These are phyloP conservation scores for Diaporthe sp. DNA, from an alignment of 2,329 filamentous ascomycete species.

Conservation along the genomic window DNA sequence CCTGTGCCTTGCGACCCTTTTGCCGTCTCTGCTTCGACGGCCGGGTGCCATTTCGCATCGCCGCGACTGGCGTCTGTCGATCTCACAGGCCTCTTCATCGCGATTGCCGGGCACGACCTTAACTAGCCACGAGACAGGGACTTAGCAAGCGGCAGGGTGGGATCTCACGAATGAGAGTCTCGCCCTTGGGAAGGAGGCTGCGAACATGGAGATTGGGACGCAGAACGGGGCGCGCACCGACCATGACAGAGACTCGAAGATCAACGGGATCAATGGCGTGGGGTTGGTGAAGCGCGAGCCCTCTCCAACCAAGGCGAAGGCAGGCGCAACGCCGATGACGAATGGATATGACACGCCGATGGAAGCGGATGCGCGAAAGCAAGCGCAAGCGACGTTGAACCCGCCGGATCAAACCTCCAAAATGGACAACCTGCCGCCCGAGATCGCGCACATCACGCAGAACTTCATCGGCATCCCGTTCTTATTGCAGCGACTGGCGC, in stretches of 20 bases:
- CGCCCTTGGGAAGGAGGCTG: slow-evolving; percentile 37
- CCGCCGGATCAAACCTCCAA: slow-evolving; percentile 49
- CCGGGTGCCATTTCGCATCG: slow-evolving; percentile 6
- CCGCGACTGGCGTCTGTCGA: slow-evolving; percentile 18
- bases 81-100: not conserved
- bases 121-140: not conserved
- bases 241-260: slow-evolving; percentile 63
- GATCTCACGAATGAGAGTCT: slow-evolving; percentile 40
- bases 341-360: slow-evolving; percentile 46
- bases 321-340: slow-evolving; percentile 46
- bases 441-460: slow-evolving; percentile 78
- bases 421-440: slow-evolving; percentile 71
- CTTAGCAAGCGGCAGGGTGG: slow-evolving; percentile 37
- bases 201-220: slow-evolving; percentile 56
- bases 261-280: slow-evolving; percentile 60
- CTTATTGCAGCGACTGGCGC: slow-evolving; percentile 82
- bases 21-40: slow-evolving; percentile 5
- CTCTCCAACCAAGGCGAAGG: slow-evolving; percentile 51
- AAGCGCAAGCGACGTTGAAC: slow-evolving; percentile 42
- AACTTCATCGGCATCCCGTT: slow-evolving; percentile 82
- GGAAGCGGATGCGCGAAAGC: slow-evolving; percentile 42
- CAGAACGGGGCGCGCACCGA: slow-evolving; percentile 67
- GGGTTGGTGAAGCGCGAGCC: slow-evolving; percentile 44
- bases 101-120: not conserved
- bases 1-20: slow-evolving; percentile 22